Percentiles rank a stretch among this genome's conserved stretches.
phyloP scores from a whole-genome alignment of 768 basidiomycete species.

The Tulasnella sp. region DNA sequence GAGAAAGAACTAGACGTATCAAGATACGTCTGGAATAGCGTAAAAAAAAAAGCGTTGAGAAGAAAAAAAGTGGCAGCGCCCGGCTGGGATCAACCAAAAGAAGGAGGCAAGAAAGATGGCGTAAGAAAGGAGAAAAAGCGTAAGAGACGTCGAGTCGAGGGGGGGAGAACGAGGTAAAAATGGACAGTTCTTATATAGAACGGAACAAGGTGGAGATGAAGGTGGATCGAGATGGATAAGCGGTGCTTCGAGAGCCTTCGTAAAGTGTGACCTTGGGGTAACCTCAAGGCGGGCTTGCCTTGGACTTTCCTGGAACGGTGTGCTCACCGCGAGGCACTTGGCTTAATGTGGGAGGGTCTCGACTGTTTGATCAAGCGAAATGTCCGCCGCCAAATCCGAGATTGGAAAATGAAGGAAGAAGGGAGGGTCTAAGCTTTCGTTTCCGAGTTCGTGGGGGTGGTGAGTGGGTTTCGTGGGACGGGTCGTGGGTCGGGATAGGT shows the following conservation, averaged over 20 bases:
- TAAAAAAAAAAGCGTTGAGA: background rate
- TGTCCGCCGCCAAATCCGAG: conserved; percentile 6
- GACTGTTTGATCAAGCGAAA: background rate
- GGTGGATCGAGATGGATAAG: background rate
- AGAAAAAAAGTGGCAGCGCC: conserved; percentile 13
- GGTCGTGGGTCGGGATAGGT: background rate
- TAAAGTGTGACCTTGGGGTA: background rate
- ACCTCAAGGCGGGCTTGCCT: background rate
- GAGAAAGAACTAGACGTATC: conserved; percentile 7
- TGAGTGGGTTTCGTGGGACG: background rate
- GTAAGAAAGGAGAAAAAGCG: background rate
- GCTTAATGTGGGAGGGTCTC: background rate
- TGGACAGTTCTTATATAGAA: background rate
- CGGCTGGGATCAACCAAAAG: conserved; percentile 11
- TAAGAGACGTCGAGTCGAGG: conserved; percentile 5
- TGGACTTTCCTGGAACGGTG: background rate
- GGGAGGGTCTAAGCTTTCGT: background rate
- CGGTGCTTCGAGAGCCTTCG: background rate
- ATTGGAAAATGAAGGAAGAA: background rate
- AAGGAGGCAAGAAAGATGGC: conserved; percentile 1
- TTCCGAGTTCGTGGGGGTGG: background rate
- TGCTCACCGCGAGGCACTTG: conserved; percentile 8
- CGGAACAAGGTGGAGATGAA: background rate
- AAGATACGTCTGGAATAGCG: background rate
- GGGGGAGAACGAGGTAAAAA: background rate